Evolutionary conservation across 768 basidiomycete species (phyloP).

Genomic region (Kockovaella imperatae): DNA sequence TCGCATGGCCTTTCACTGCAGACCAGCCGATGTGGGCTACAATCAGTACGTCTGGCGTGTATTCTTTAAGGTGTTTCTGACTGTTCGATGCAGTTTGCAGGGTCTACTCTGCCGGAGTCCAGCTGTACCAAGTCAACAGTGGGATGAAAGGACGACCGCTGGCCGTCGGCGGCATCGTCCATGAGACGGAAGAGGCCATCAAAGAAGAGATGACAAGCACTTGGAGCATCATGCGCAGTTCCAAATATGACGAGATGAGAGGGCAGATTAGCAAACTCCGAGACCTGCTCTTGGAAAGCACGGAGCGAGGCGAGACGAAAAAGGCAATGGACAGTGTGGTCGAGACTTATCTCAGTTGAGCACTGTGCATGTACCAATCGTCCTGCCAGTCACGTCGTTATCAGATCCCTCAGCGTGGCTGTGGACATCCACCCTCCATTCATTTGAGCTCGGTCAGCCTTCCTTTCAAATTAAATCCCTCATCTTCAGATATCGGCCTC

Average conservation of each 20-base stretch:
- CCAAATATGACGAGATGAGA: not conserved
- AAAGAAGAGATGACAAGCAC: not conserved
- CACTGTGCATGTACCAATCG: too few species aligned
- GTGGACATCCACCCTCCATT: too few species aligned
- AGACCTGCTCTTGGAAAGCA: not conserved
- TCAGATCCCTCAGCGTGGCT: too few species aligned
- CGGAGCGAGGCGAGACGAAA: not conserved
- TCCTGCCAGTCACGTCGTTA: too few species aligned
- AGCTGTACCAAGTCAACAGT: constrained; percentile 1
- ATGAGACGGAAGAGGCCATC: not conserved
- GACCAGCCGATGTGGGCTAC: constrained; percentile 1
- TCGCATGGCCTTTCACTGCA: constrained; percentile 1
- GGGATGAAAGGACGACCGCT: not conserved
- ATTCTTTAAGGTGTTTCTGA: not conserved
- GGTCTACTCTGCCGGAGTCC: not conserved
- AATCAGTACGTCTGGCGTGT: not conserved
- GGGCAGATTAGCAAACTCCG: not conserved
- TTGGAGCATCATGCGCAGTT: not conserved
- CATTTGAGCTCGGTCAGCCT: too few species aligned
- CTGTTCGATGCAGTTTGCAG: not conserved
- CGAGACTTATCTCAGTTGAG: not conserved
- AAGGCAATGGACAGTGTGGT: not conserved
- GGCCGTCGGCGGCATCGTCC: not conserved
- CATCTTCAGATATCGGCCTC: too few species aligned
- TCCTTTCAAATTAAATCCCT: too few species aligned